phyloP scores from a whole-genome alignment of 2,329 filamentous ascomycete genomes.

The Thielaviopsis euricoi region DNA sequence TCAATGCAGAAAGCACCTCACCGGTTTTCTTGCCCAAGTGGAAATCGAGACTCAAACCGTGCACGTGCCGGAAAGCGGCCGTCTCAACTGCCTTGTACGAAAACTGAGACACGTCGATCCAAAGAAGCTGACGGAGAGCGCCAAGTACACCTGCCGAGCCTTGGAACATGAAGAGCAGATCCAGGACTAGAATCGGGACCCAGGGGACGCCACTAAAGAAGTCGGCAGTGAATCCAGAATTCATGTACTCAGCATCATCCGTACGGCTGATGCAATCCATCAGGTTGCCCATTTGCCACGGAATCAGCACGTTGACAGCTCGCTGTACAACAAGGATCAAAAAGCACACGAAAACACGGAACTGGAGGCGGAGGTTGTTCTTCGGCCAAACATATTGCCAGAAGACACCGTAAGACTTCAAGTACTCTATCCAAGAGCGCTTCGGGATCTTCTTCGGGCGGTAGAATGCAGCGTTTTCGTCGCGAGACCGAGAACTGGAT shows the following conservation, averaged over 20 bases:
- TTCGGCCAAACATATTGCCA: constrained; percentile 95
- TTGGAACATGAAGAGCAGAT: constrained; percentile 42
- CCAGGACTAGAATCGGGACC: constrained; percentile 30
- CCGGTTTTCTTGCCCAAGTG: constrained; percentile 93
- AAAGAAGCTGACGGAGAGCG: constrained; percentile 65
- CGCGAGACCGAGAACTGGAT: constrained; percentile 22
- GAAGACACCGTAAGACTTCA: constrained; percentile 81
- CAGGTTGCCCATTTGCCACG: constrained; percentile 62
- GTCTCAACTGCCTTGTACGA: constrained; percentile 89
- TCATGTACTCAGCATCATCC: constrained; percentile 30
- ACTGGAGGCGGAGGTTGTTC: constrained; percentile 55
- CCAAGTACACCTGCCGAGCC: constrained; percentile 78
- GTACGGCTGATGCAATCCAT: constrained; percentile 50
- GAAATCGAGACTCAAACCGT: constrained; percentile 87
- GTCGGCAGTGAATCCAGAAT: constrained; percentile 16
- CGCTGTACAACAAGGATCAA: constrained; percentile 64
- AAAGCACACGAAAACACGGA: constrained; percentile 71
- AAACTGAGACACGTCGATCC: constrained; percentile 95
- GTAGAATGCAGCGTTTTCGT: constrained; percentile 67
- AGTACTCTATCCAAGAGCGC: constrained; percentile 91
- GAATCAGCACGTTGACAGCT: constrained; percentile 72
- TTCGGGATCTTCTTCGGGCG: constrained; percentile 72
- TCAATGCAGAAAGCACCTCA: constrained; percentile 85
- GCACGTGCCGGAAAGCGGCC: constrained; percentile 92
- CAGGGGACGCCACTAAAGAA: constrained; percentile 41